These are phyloP conservation scores for Lentinus tigrinus DNA, from an alignment of 768 basidiomycete species.

Conservation along the genomic window DNA sequence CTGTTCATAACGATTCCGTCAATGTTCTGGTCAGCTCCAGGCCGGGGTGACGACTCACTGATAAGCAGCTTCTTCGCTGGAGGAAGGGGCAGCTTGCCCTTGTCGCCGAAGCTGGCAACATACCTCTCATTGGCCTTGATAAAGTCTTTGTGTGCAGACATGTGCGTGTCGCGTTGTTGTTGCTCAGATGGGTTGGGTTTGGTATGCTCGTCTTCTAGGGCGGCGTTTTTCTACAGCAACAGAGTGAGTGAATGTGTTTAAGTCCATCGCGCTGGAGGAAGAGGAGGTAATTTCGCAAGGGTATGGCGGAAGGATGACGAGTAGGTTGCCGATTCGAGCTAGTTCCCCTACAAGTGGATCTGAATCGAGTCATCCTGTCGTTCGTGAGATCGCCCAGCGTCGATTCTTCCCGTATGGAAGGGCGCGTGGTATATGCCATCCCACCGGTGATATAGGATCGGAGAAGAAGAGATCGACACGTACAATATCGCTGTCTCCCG, in stretches of 20 bases:
- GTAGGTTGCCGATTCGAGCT: too few species aligned
- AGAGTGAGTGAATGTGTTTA: background rate
- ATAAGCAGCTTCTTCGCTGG: conserved; percentile 42
- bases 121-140: conserved; percentile 44
- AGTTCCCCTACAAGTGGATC: too few species aligned
- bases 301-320: conserved; percentile 16
- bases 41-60: conserved; percentile 26
- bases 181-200: conserved; percentile 5
- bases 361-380: too few species aligned
- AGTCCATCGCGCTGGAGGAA: background rate
- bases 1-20: conserved; percentile 26
- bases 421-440: too few species aligned
- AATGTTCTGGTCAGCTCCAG: background rate
- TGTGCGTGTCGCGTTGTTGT: conserved; percentile 7
- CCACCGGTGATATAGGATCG: too few species aligned
- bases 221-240: conserved; percentile 14
- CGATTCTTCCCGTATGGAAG: too few species aligned
- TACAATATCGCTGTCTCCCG: conserved; percentile 5
- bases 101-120: conserved; percentile 44
- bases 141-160: conserved; percentile 35
- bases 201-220: conserved; percentile 7
- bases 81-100: conserved; percentile 39
- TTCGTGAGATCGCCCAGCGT: background rate
- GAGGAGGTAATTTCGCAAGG: background rate
- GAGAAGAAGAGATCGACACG: too few species aligned